Base-by-base conservation (phyloP, 1,284 basidiomycete species). In the Cutaneotrichosporon dermatis region DNA sequence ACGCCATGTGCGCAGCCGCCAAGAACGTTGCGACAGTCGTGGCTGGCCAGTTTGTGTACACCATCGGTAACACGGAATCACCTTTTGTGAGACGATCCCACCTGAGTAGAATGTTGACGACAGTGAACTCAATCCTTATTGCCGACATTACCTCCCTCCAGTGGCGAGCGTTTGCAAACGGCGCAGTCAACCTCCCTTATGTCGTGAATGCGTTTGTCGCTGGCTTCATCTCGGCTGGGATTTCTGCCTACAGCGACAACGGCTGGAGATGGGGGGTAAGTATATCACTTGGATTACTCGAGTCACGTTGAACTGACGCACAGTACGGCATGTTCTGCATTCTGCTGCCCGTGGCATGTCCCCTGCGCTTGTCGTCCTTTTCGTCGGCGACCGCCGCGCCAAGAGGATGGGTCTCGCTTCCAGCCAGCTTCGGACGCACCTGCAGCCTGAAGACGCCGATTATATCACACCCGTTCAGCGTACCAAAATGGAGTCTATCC, bases 81-180 rank as follows among this genome's bases (percentile, higher is more conserved):
- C 56, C 43, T 66, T 72, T 40, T 40, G 65, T 68, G 53, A 61
- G 57, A 25, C 25, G 25, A 25, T 25, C 61, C 37, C 2, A 33
- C 85, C 16, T 13, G 13, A 3, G 34, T 60, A 68, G 6, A 51
- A 5, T 12, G 40, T 13, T 41, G 40, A 41, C 11, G 25, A 10
- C 40, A 41, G 40, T 13, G 11, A 41, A 41, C 37, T 50, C 50
- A 16, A 58, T 66, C 35, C 44, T 67, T 34, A 52, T 67, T 55
- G 88, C 87, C n/a, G 88, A 90, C 69, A 84, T 87, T 57, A 89
- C 88, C 1, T 85, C 85, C 2, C 82, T 88, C 12, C 82, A 83
- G 71, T 89, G 87, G 87, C 82, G 88, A 52, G 88, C 86, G 5
- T 79, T 89, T 10, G 82, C 86, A 15, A 82, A 83, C 2, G 87